Conservation (phyloP, 148 eudicot species). For the Heliamphora exappendiculata region DNA sequence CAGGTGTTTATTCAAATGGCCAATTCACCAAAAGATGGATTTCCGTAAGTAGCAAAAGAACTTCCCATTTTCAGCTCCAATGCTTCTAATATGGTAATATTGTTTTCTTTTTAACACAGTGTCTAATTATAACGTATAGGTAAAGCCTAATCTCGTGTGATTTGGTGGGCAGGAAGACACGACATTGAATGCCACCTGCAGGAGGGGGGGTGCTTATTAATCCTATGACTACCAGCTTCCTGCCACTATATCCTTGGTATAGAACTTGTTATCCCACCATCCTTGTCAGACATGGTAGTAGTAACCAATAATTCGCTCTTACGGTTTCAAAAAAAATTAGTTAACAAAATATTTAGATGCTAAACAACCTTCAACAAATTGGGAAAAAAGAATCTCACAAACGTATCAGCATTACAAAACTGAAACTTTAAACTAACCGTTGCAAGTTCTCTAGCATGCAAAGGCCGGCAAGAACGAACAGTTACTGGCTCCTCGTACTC, state of each 20-base stretch:
- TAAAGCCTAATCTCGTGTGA: background rate
- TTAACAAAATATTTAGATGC: background rate
- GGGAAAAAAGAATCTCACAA: background rate
- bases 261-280: too few relatives aligned
- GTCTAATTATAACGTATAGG: background rate
- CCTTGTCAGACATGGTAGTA: too few relatives aligned
- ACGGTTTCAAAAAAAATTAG: background rate
- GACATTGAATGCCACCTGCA: background rate
- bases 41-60: background rate
- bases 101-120: background rate
- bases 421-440: slow-evolving; percentile 49
- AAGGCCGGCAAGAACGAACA: slow-evolving; percentile 59
- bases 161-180: background rate
- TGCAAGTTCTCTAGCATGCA: slow-evolving; percentile 83
- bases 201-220: background rate
- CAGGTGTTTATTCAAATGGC: background rate
- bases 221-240: background rate
- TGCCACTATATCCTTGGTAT: background rate
- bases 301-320: background rate
- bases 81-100: too few relatives aligned
- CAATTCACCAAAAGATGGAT: background rate
- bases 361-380: background rate
- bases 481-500: slow-evolving; percentile 71
- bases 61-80: background rate
- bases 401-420: background rate